Evolutionary conservation across 345 rosid genomes (phyloP), one percentile per base, ranked within the genome.

Genomic region (Erysimum cheiranthoides): DNA sequence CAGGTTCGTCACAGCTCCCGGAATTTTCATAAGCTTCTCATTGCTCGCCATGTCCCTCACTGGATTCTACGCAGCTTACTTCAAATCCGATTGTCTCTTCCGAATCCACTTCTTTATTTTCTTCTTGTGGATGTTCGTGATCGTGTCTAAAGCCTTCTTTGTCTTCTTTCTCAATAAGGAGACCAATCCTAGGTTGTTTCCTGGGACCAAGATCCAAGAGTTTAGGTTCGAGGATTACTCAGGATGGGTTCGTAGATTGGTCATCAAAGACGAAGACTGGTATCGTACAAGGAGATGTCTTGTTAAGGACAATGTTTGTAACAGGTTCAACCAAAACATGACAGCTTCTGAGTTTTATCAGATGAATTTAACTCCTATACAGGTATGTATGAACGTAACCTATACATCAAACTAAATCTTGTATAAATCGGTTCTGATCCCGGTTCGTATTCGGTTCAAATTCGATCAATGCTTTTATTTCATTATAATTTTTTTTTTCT

Each of bases 261-360:
- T 78, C 27, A 52, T 78, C 12, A 78, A 78, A 67, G 64, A 78
- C 14, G 81, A 78, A 58, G 78, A 78, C 42, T 78, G 78, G 81
- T 66, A 78, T 51, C 81, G 81, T 58, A 73, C 35, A 4, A 72
- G 67, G 27, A 78, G 78, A 72, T 78, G 81, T 52, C 73, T 78
- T 60, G 68, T 59, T 43, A 72, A 66, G 13, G 49, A 27, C n/a
- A 73, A 72, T 66, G 69, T 66, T 46, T 78, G 81, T 73, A 66
- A 42, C 68, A 34, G 27, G 5, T 21, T 78, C 16, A 72, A 50
- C 54, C 62, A 78, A 11, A 66, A 59, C 65, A 78, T 78, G 64
- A 0, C 81, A 43, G 68, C 49, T 59, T 72, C 81, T 16, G 59
- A 66, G 68, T 78, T 66, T 52, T 42, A 66, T 72, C 63, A 72